Base-by-base conservation (phyloP, 306 rosid genomes). In the Trifolium repens region DNA sequence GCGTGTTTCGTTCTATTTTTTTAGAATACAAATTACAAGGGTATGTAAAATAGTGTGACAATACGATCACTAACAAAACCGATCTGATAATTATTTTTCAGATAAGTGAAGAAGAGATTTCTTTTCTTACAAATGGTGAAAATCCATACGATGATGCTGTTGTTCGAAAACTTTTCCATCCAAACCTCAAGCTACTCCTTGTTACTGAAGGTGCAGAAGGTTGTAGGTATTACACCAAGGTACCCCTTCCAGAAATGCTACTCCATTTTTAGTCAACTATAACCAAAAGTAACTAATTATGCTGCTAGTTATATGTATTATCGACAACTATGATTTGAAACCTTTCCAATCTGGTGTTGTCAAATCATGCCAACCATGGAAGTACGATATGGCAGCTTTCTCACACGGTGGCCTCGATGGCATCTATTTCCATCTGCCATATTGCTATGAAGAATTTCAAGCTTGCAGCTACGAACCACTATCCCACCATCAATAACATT, bases 171-270 rank as follows among this genome's bases (percentile, higher is more conserved):
- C 78, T 94, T 44, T 94, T 87, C 84, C 98, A 94, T 77, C 88
- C 88, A 78, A 87, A 90, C 82, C 97, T 91, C 78, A 94, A 87
- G 77, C 82, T 94, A 54, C 93, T 94, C 47, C 92, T 94, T 27
- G 98, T 94, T 74, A 94, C 98, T 0, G 97, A 94, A 83, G 98
- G 98, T 72, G 84, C 97, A 65, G 92, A 88, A 42, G 98, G 98
- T 49, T 94, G 98, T 76, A 86, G 98, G 67, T 94, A 94, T 70
- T 91, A 94, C 85, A 89, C 98, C 80, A 91, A 94, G 87, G 98
- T 94, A 78, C 66, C 80, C 71, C 71, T 44, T 67, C 78, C 40
- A 73, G 40, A 71, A 35, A 66, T 68, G 30, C 15, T 26, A 26
- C n/a, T 24, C 37, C 64, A 11, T 24, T 35, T 2, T 9, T 9